Conservation (phyloP, 208 protist genomes). For the Crithidia fasciculata region DNA sequence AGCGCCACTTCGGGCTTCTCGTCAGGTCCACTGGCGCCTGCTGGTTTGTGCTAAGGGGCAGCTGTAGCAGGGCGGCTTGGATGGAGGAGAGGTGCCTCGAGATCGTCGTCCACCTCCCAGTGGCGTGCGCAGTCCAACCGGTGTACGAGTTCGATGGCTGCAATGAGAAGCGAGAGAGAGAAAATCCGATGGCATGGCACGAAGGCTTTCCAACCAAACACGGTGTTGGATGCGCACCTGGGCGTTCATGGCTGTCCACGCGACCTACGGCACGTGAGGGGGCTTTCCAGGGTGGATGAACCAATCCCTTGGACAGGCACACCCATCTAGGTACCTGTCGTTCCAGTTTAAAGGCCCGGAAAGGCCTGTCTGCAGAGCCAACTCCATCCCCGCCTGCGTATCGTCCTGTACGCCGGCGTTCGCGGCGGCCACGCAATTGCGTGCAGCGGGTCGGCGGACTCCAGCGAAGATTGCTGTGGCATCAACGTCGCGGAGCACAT, state of each 20-base stretch:
- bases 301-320: conserved; percentile 8
- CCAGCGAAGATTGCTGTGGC: neutral
- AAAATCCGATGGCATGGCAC: neutral
- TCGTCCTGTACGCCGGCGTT: neutral
- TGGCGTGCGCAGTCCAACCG: neutral
- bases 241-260: neutral
- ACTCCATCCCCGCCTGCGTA: neutral
- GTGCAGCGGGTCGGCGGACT: neutral
- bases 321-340: neutral
- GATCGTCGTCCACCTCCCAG: neutral
- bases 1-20: neutral
- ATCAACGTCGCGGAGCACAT: neutral
- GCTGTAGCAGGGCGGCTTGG: conserved; percentile 1
- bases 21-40: neutral
- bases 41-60: conserved; percentile 4
- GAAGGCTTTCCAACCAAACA: neutral
- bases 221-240: neutral
- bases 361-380: neutral
- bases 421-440: neutral
- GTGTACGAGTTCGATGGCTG: neutral
- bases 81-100: neutral
- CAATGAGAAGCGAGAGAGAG: neutral
- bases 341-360: neutral
- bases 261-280: conserved; percentile 1
- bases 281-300: conserved; percentile 11